phyloP scores from a whole-genome alignment of 257 asterid genomes.

The Leonotis leonurus region DNA sequence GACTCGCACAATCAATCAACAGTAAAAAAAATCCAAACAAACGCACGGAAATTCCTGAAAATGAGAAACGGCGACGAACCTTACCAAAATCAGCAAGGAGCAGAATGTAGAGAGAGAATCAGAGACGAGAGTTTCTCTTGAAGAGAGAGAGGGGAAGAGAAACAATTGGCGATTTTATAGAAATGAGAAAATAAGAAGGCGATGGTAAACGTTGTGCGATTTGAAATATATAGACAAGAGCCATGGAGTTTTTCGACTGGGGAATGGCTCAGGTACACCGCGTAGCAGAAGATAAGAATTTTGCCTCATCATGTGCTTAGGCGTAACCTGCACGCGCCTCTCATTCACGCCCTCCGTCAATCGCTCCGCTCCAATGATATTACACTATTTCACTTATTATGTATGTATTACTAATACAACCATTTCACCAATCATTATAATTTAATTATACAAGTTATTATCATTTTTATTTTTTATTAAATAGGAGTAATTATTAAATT shows the following conservation, averaged over 20 bases:
- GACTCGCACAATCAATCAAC: background rate
- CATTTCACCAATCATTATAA: too few species aligned
- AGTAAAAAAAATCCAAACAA: background rate
- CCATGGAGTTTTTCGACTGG: background rate
- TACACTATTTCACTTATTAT: too few species aligned
- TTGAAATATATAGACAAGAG: background rate
- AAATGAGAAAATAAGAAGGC: background rate
- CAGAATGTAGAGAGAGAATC: background rate
- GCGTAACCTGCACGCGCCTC: constrained; percentile 4
- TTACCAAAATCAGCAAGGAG: background rate
- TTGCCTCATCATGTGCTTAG: constrained; percentile 3
- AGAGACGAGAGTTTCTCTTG: background rate
- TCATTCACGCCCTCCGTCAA: constrained; percentile 14
- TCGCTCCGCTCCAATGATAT: constrained; percentile 10
- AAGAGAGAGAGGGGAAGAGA: background rate
- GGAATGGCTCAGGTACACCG: constrained; percentile 13
- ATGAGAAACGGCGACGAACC: constrained; percentile 5
- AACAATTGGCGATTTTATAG: constrained; percentile 3
- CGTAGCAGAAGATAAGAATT: background rate
- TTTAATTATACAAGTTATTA: too few species aligned
- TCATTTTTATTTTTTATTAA: too few species aligned
- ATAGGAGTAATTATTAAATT: too few species aligned
- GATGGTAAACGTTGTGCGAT: background rate
- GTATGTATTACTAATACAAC: too few species aligned
- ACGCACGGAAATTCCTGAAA: background rate